Evolutionary conservation across 768 basidiomycete species (phyloP).

Genomic region (Leccinum subtestaceum): DNA sequence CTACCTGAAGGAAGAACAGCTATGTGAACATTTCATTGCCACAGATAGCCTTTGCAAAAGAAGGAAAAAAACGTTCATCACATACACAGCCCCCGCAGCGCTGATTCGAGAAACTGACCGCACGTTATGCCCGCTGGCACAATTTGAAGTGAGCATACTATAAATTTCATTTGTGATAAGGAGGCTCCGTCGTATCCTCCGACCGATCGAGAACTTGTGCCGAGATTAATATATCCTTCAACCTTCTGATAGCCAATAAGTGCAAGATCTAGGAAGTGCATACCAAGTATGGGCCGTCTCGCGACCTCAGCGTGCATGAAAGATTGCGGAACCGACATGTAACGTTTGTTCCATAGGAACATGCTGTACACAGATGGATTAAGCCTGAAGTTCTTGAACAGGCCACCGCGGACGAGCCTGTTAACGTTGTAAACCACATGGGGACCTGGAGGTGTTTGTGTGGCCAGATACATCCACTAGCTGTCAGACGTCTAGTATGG

Average conservation of each 20-base stretch:
- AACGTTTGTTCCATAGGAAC: slow-evolving; percentile 1
- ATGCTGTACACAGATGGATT: background rate
- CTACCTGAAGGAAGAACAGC: background rate
- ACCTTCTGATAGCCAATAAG: slow-evolving; percentile 14
- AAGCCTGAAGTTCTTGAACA: slow-evolving; percentile 6
- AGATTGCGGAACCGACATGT: slow-evolving; percentile 16
- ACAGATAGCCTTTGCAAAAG: slow-evolving; percentile 8
- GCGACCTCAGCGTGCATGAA: slow-evolving; percentile 13
- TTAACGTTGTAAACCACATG: slow-evolving; percentile 4
- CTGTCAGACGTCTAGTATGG: slow-evolving; percentile 1
- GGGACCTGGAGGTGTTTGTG: background rate
- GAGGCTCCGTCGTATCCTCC: slow-evolving; percentile 6
- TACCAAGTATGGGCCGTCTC: background rate
- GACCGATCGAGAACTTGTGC: slow-evolving; percentile 20
- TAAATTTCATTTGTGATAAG: slow-evolving; percentile 18
- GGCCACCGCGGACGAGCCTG: slow-evolving; percentile 20
- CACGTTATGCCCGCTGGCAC: slow-evolving; percentile 2
- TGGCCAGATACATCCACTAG: slow-evolving; percentile 13
- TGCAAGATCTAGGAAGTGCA: slow-evolving; percentile 7
- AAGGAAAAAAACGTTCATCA: background rate
- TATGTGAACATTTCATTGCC: slow-evolving; percentile 11
- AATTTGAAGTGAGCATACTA: slow-evolving; percentile 6
- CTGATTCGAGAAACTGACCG: background rate
- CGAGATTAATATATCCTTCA: slow-evolving; percentile 18
- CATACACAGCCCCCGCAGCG: background rate